phyloP scores from a whole-genome alignment of 305 asterid species.

The Fraxinus dipetala region DNA sequence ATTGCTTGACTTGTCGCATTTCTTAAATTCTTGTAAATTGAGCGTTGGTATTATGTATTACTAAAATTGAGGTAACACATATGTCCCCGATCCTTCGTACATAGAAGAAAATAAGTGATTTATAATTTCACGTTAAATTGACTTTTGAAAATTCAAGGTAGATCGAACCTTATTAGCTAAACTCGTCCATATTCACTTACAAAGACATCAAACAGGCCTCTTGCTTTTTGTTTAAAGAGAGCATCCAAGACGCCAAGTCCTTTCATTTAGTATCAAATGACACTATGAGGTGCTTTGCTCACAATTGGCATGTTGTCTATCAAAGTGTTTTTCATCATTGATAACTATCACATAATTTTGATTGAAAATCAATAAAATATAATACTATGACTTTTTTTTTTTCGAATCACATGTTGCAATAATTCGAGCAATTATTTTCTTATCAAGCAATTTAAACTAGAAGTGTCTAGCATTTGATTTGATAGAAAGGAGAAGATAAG shows the following conservation, averaged over 20 bases:
- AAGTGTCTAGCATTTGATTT: not conserved
- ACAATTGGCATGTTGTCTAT: not conserved
- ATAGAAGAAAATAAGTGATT: not conserved
- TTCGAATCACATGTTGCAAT: not conserved
- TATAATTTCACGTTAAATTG: not conserved
- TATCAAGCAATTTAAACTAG: not conserved
- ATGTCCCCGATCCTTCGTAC: not conserved
- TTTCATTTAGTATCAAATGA: not conserved
- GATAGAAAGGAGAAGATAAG: not conserved
- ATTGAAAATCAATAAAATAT: not conserved
- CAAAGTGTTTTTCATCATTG: not conserved
- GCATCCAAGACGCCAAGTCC: not conserved
- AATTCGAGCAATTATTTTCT: not conserved
- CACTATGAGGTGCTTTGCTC: not conserved
- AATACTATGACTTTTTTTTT: not conserved
- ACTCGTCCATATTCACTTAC: not conserved
- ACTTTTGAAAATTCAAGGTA: not conserved
- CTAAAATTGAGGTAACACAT: not conserved
- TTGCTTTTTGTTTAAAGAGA: not conserved
- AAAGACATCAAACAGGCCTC: not conserved
- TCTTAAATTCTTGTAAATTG: not conserved
- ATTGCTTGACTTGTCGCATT: not conserved
- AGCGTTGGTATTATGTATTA: not conserved
- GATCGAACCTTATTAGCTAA: not conserved
- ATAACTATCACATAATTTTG: not conserved